These are phyloP conservation scores for Pyrenophora teres DNA, from an alignment of 2,329 filamentous ascomycete species.

Conservation along the genomic window DNA sequence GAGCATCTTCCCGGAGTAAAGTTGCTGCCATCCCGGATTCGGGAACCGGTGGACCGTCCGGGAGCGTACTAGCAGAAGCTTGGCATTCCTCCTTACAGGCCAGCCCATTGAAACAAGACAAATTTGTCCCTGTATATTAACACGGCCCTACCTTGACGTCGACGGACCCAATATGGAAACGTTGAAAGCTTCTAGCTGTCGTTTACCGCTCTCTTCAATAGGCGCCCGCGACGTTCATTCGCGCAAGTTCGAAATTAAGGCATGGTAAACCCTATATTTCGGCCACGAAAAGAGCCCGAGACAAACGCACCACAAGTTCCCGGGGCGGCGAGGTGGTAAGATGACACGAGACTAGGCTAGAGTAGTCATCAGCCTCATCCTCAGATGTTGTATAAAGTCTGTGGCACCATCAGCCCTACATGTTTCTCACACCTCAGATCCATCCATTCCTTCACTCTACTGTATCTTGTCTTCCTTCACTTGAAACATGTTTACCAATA, in stretches of 20 bases:
- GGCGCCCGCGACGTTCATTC: too few species aligned
- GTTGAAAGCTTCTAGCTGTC: too few species aligned
- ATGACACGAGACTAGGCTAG: neutral
- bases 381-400: slow-evolving; percentile 18
- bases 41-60: slow-evolving; percentile 13
- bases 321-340: neutral
- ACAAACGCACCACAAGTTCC: neutral
- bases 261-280: slow-evolving; percentile 20
- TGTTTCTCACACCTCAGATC: too few species aligned
- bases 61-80: neutral
- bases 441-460: too few species aligned
- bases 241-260: slow-evolving; percentile 10
- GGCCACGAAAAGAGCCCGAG: slow-evolving; percentile 20
- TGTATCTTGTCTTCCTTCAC: too few species aligned
- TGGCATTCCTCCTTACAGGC: slow-evolving; percentile 12
- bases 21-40: too few species aligned
- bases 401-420: too few species aligned
- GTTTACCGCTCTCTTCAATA: too few species aligned
- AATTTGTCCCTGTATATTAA: slow-evolving; percentile 16
- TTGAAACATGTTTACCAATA: slow-evolving; percentile 29
- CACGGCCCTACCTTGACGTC: slow-evolving; percentile 13
- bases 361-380: neutral
- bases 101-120: slow-evolving; percentile 5
- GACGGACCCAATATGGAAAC: slow-evolving; percentile 28
- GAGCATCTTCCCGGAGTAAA: too few species aligned